These are phyloP conservation scores for Argentina anserina DNA, from an alignment of 306 rosid genomes.

Conservation along the genomic window DNA sequence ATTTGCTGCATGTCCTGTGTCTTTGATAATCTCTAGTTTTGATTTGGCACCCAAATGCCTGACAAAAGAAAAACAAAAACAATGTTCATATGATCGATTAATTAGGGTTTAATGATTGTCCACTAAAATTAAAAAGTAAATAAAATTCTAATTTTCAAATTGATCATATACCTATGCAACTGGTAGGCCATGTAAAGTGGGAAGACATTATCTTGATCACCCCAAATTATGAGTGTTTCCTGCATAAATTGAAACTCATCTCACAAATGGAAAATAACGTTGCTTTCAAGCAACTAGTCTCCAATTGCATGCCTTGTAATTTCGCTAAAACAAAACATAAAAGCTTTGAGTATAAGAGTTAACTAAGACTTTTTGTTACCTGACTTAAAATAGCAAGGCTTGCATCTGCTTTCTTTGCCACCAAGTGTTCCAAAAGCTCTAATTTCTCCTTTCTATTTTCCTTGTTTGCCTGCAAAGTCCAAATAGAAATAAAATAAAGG, in stretches of 20 bases:
- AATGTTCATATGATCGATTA: neutral
- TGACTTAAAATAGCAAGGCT: constrained; percentile 31
- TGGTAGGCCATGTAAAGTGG: constrained; percentile 28
- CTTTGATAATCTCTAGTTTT: constrained; percentile 32
- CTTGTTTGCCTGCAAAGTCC: neutral
- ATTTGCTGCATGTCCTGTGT: constrained; percentile 36
- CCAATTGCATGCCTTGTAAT: neutral
- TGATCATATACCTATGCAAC: constrained; percentile 31
- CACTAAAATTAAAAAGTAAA: neutral
- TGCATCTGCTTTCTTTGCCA: constrained; percentile 24
- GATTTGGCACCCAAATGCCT: constrained; percentile 36
- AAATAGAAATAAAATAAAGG: neutral
- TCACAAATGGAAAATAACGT: neutral
- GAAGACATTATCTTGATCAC: constrained; percentile 36
- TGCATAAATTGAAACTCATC: neutral
- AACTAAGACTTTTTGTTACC: constrained; percentile 14
- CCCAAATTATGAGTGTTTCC: constrained; percentile 47
- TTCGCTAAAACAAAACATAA: neutral
- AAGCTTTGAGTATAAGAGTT: neutral
- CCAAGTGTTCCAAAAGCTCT: constrained; percentile 29
- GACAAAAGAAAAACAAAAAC: neutral
- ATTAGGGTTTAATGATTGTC: neutral
- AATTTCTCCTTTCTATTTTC: constrained; percentile 20
- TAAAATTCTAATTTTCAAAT: neutral
- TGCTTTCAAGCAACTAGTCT: neutral